These are phyloP conservation scores for Jaapia argillacea DNA, from an alignment of 768 basidiomycete genomes.

Conservation along the genomic window DNA sequence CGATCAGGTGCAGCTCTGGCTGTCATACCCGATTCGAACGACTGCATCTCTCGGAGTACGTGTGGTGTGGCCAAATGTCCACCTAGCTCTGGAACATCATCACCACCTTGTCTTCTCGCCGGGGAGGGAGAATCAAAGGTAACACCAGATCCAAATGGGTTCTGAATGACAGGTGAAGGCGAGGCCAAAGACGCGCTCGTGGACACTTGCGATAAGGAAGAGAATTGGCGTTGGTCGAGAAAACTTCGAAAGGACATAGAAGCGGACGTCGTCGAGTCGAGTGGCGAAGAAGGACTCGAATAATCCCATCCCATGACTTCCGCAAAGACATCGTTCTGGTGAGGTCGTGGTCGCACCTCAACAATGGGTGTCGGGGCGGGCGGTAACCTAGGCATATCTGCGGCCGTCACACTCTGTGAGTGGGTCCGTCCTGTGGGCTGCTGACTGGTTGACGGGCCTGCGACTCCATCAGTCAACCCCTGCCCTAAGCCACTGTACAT, in stretches of 20 bases:
- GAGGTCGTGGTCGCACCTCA: constrained; percentile 17
- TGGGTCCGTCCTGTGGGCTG: constrained; percentile 46
- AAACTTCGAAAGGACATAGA: too few species aligned
- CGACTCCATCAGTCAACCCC: background rate
- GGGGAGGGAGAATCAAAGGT: constrained; percentile 46
- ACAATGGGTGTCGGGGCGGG: constrained; percentile 13
- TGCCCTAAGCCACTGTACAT: constrained; percentile 15
- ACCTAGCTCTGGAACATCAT: background rate
- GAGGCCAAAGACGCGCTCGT: constrained; percentile 3
- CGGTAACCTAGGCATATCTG: constrained; percentile 42
- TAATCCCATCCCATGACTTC: constrained; percentile 52
- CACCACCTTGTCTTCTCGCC: constrained; percentile 1
- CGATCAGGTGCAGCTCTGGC: constrained; percentile 32
- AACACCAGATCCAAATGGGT: constrained; percentile 60
- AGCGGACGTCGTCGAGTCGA: constrained; percentile 15
- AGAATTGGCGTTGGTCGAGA: constrained; percentile 7
- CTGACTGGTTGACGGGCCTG: background rate
- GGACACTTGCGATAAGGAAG: constrained; percentile 16
- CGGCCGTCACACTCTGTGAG: constrained; percentile 71
- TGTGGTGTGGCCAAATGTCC: constrained; percentile 35
- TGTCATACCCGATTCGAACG: constrained; percentile 76
- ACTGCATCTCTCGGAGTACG: constrained; percentile 74
- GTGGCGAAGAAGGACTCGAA: constrained; percentile 27
- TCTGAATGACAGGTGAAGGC: constrained; percentile 20
- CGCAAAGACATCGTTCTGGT: constrained; percentile 46